Evolutionary conservation across 2,329 filamentous ascomycete species (phyloP), one percentile per base, ranked within the genome.

Genomic region (Annulohypoxylon truncatum): DNA sequence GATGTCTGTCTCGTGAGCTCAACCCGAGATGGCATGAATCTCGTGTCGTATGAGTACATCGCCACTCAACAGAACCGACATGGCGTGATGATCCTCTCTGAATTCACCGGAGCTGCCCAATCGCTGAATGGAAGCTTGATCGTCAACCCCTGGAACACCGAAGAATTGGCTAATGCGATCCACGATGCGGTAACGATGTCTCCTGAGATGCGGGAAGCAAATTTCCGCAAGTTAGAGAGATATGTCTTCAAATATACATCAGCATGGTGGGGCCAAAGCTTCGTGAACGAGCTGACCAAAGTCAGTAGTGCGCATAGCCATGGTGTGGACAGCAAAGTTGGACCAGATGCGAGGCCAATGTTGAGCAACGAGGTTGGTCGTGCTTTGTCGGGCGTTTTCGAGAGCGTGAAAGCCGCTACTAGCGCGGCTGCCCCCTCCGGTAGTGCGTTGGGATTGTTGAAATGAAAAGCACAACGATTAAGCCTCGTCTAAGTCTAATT

Each of bases 211-310:
- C 89, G 94, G 56, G 89, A 90, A 65, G 84, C 90, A 61, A 97
- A 97, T 80, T 97, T 93, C 82, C 89, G 91, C 77, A 97, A 97
- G 80, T 84, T 99, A 64, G 92, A 96, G 77, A 92, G 92, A 80
- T 98, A 98, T 77, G 93, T 98, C 64, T 95, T 94, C 81, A 97
- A 97, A 82, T 98, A 97, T 81, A 99, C 96, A 1, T 96, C 93
- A 78, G 92, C 94, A 8, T 97, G 96, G 90, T 98, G 95, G 95
- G 95, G 95, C 24, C 89, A 94, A 78, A 94, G 91, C 71, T 98
- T 98, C 77, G 94, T 97, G 53, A 87, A 88, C 10, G 95, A 97
- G 79, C 85, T 98, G 79, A 85, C 80, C n/a, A 82, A 84, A 40
- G 81, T 87, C 35, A 81, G 47, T 77, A 77, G 46, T 60, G 71